These are phyloP conservation scores for Pistacia vera DNA, from an alignment of 345 rosid genomes.

Conservation along the genomic window DNA sequence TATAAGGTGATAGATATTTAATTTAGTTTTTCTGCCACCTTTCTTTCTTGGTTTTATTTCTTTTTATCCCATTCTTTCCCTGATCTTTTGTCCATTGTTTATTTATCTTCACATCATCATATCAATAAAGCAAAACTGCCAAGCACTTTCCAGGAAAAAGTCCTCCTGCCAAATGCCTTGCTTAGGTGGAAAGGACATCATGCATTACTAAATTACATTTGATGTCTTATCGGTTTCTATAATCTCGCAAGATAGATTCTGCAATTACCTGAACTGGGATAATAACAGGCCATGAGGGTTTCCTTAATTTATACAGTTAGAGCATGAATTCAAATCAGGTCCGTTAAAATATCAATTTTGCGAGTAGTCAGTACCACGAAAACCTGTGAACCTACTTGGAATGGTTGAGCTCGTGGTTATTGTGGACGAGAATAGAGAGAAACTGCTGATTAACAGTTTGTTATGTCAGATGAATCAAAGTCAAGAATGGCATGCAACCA, in stretches of 20 bases:
- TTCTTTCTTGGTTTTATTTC: too few species aligned
- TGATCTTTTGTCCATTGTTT: background rate
- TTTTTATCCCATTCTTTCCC: too few species aligned
- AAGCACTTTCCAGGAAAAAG: background rate
- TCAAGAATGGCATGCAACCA: background rate
- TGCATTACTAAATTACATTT: background rate
- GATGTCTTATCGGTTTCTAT: too few species aligned
- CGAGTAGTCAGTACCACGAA: background rate
- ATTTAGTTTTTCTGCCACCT: background rate
- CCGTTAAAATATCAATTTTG: background rate
- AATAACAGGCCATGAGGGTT: too few species aligned
- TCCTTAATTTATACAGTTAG: too few species aligned
- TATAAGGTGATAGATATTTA: background rate
- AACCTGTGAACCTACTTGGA: too few species aligned
- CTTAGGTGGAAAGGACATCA: background rate
- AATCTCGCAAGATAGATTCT: background rate
- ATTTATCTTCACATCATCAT: background rate
- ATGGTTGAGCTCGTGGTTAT: background rate
- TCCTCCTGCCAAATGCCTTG: background rate
- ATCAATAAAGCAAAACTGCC: too few species aligned
- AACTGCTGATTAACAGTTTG: background rate
- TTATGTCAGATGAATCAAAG: background rate
- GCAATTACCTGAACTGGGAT: too few species aligned
- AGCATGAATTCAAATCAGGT: background rate
- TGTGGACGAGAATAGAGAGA: background rate